Evolutionary conservation across 495 filamentous ascomycete genomes (phyloP), one percentile per base, ranked within the genome.

Genomic region (Monascus purpureus): DNA sequence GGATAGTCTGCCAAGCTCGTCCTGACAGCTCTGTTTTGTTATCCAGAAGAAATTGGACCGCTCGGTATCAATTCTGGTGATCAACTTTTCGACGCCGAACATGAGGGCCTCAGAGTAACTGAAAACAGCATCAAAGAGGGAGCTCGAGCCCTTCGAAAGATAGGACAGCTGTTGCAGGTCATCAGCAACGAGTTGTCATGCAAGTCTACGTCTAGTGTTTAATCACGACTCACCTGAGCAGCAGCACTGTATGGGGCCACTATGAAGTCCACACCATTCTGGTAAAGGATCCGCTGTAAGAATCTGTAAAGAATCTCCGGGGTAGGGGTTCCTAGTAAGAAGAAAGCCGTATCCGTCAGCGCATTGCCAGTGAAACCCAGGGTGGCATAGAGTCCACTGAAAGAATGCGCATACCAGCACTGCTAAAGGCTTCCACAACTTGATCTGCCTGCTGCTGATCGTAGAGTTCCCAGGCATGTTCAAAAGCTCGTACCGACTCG

Each of bases 231-330:
- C 57, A 93, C 85, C 72, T 96, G 88, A 30, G 85, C 82, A 38
- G 80, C 77, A 27, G 88, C 83, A 46, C 77, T 82, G 55, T 87
- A 95, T 2, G 90, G 92, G 9, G 92, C 80, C 31, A 94, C 82
- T 31, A 82, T 70, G 50, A 86, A 93, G 23, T 82, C 67, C 25
- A 94, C 61, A 3, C 67, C 67, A 35, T 75, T 67, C 33, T 80
- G 65, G 35, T 65, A 56, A 19, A 96, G 65, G 19, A 85, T 73
- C 24, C 67, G 60, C 52, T 88, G 83, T 12, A 99, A 58, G 35
- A 80, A 72, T 18, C 70, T 72, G 42, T 77, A 88, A 25, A 86
- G 63, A 25, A 70, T 67, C 49, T 59, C 58, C 53, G 68, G 41
- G 57, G 57, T 44, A 50, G 72, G 47, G 62, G 73, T 46, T 61